These are phyloP conservation scores for Chlamydomonas urium DNA, from an alignment of 139 green algal species.

Conservation along the genomic window DNA sequence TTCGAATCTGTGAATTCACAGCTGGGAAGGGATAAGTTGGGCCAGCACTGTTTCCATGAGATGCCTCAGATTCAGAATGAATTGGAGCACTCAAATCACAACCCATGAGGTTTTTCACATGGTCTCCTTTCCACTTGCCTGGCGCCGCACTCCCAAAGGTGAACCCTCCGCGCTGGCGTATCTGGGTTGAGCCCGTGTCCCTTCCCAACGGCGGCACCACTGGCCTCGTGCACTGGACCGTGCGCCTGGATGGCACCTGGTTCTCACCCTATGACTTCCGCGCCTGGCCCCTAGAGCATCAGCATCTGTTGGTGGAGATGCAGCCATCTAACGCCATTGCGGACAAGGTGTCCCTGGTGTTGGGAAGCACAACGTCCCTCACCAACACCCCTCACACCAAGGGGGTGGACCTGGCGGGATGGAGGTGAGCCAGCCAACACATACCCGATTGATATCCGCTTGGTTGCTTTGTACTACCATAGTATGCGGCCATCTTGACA, in stretches of 20 bases:
- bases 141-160: no score
- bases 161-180: neutral
- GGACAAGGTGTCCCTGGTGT: neutral
- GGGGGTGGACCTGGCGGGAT: neutral
- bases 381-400: neutral
- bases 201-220: neutral
- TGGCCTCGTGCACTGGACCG: neutral
- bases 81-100: no score
- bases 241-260: neutral
- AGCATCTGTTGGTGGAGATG: slow-evolving; percentile 5
- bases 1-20: no score
- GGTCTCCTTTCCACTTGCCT: no score
- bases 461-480: no score
- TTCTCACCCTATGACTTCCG: slow-evolving; percentile 4
- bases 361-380: neutral
- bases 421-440: no score
- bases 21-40: no score
- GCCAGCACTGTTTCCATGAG: no score
- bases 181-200: neutral
- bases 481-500: no score
- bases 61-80: no score
- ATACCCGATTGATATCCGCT: no score
- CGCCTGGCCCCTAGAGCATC: slow-evolving; percentile 1
- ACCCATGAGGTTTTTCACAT: no score
- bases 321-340: neutral